Evolutionary conservation across 1,284 basidiomycete genomes (phyloP), one percentile per base, ranked within the genome.

Genomic region (Hymenochaete sp.): DNA sequence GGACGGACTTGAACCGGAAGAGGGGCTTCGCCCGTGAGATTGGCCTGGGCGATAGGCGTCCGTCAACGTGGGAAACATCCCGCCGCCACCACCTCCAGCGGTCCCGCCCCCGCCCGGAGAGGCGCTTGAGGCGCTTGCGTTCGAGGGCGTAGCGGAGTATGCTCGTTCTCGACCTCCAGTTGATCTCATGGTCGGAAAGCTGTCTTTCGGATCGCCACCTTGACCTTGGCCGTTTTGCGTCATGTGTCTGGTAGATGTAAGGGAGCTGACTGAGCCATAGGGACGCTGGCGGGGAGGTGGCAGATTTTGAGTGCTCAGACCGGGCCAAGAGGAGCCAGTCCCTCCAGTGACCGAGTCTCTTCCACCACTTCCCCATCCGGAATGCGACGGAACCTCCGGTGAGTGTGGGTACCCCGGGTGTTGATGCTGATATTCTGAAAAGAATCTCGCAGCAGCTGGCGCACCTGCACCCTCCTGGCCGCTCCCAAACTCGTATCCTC

Each of bases 11-110:
- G 28, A 43, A 7, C 42, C 42, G 31, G 44, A 47, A 13, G 48
- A 45, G 9, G 35, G 25, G 43, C 37, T 35, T 16, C 5, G 18
- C 38, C 21, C 19, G 14, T 26, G 35, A n/a, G 16, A 13, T 31
- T 31, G 29, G 18, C 44, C 44, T 1, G 48, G 48, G n/a, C 38
- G 28, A 18, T 41, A 50, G 22, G 44, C 38, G 18, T 39, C 48
- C 10, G 48, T 50, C 8, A 50, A 26, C 16, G 48, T 50, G 14
- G 41, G 40, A 29, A 50, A 46, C 18, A 41, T 32, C 31, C 37
- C 10, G 0, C 26, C n/a, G 4, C 22, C 37, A 13, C 45, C 41
- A 6, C 21, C 21, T n/a, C 45, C 38, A 4, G 32, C 9, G 28
- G 28, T 10, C 21, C 32, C 27, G 10, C 43, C 43, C 5, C 36